Percentiles rank a stretch among this genome's conserved stretches.
These are phyloP conservation scores for Ophiostoma montium DNA, from an alignment of 2,329 filamentous ascomycete genomes.

Conservation along the genomic window DNA sequence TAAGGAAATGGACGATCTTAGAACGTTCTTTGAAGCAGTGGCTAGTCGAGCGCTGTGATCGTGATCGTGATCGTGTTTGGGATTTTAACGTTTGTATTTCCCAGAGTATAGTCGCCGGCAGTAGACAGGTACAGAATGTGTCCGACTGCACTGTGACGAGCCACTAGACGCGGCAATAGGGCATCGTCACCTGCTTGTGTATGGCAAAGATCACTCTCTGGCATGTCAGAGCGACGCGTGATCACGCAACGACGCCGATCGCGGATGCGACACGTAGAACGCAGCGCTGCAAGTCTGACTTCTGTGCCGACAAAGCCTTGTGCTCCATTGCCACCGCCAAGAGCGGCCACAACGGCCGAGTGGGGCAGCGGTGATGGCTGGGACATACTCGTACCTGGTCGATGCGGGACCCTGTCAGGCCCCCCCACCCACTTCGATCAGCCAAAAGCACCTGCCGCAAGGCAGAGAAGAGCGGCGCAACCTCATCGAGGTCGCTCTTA, in stretches of 20 bases:
- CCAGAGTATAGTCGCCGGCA: too few relatives aligned
- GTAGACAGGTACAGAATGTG: too few relatives aligned
- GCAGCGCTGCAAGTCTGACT: not conserved
- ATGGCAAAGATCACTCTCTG: not conserved
- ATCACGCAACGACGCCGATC: not conserved
- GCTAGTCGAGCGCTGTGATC: not conserved
- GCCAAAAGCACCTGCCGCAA: not conserved
- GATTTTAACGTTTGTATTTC: too few relatives aligned
- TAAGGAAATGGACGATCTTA: slow-evolving; percentile 7
- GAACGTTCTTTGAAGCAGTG: not conserved
- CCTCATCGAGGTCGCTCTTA: not conserved
- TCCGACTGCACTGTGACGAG: too few relatives aligned
- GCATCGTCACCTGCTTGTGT: not conserved
- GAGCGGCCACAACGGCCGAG: not conserved
- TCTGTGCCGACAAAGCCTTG: not conserved
- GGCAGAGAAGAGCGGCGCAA: not conserved
- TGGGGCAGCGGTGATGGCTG: not conserved
- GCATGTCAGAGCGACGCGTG: not conserved
- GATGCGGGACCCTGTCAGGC: too few relatives aligned
- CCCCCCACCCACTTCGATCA: too few relatives aligned
- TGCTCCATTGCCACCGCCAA: not conserved
- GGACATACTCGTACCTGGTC: not conserved
- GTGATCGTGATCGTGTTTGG: too few relatives aligned
- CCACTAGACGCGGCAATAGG: too few relatives aligned
- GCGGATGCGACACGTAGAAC: not conserved